Base-by-base conservation (phyloP, 148 eudicot species). In the Tetragonia tetragonoides region DNA sequence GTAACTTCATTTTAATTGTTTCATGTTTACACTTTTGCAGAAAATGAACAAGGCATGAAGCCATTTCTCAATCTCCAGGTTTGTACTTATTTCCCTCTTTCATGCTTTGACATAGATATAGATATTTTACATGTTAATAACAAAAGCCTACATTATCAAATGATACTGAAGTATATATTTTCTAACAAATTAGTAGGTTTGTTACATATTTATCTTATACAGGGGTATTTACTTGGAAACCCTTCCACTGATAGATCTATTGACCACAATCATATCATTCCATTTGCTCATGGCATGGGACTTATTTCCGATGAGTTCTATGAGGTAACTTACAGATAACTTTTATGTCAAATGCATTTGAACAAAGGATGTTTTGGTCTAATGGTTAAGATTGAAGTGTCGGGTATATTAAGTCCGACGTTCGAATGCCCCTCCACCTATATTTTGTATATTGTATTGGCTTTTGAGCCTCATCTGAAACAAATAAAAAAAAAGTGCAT, bases 221-320 rank as follows among this genome's bases (percentile, higher is more conserved):
- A 86, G 88, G 88, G 88, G 3, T 86, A 86, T 56, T 39, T 84
- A 39, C 24, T 81, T 59, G 84, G 84, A 57, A 81, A 81, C 42
- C 84, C 84, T 14, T 70, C 77, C 8, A 77, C 80, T 5, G 80
- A 81, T 77, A 49, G 47, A 66, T 28, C 60, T 9, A 21, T 81
- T 0, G 80, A 81, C 47, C 42, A 69, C 5, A 72, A 66, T 28
- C 53, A 78, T 66, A 44, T 77, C 57, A 28, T 77, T 66, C 62
- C 74, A 51, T 81, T 66, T 66, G 72, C 80, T 23, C 84, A 81
- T 77, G 77, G 80, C 21, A 81, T 81, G 84, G 84, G 84, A 10
- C 80, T 81, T 38, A 77, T 81, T 60, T 81, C 84, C 20, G 80
- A 81, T 44, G 84, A 81, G 60, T 40, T 81, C 4, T 77, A 18